Evolutionary conservation across 768 basidiomycete species (phyloP), one percentile per base, ranked within the genome.

Genomic region (Kwoniella dejecticola): DNA sequence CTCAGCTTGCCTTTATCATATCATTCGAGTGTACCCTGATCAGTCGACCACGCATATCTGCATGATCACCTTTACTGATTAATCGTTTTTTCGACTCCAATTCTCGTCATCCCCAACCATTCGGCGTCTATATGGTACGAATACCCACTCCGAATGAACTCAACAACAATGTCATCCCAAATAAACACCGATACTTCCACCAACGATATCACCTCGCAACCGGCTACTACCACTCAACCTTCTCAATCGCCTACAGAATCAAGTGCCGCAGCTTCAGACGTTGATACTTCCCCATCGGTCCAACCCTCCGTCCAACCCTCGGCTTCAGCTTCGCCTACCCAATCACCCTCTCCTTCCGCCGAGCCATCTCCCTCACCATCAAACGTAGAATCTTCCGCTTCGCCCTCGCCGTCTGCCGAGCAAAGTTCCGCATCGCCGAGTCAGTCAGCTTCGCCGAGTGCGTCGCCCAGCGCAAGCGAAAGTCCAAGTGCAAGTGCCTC

Each of bases 401-500:
- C 49, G 7, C 36, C 48, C 8, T 50, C 57, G 17, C 49, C 48
- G 17, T 52, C 58, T 23, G 33, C 33, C 15, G 33, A 7, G 15
- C 33, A 36, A 36, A 36, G 33, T 36, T 62, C 61, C 15, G 15
- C 45, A 24, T 38, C 52, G 29, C 41, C 10, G 19, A 56, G 44
- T 38, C 57, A 46, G 29, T 55, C 63, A 10, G 36, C 63, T 23
- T 62, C 60, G 24, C 52, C 54, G 3, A 56, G 46, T 31, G 54
- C 53, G 15, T 50, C 52, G 30, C 52, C 50, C 21, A 52, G 52
- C 50, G 19, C 53, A 26, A 62, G 55, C 47, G 54, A 50, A 40
- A 56, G 41, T 29, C 38, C 60, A 12, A 53, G 46, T 44, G 46
- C 55, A 5, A 55, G 58, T 21, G 50, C 23, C 17, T 59, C 63